These are phyloP conservation scores for Hypericum perforatum DNA, from an alignment of 345 rosid species.

Conservation along the genomic window DNA sequence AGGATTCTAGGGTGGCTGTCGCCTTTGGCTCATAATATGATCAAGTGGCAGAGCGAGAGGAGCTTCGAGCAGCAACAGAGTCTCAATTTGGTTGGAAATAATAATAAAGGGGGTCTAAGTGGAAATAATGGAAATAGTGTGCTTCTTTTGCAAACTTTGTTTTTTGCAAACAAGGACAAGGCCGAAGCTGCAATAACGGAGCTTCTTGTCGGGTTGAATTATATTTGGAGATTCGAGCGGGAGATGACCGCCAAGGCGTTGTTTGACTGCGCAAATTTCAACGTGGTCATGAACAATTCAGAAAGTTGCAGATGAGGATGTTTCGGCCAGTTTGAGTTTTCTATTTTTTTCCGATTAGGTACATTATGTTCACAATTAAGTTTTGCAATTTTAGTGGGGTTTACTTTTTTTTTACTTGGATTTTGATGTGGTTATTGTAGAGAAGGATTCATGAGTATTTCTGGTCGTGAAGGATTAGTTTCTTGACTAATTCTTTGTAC, in stretches of 20 bases:
- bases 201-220: constrained; percentile 87
- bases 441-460: too few relatives aligned
- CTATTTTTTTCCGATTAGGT: too few relatives aligned
- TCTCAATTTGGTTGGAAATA: constrained; percentile 23
- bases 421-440: too few relatives aligned
- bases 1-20: constrained; percentile 76
- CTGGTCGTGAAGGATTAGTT: too few relatives aligned
- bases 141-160: constrained; percentile 68
- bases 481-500: too few relatives aligned
- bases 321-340: too few relatives aligned
- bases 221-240: constrained; percentile 91
- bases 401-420: too few relatives aligned
- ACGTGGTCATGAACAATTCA: constrained; percentile 22
- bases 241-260: constrained; percentile 91
- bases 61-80: constrained; percentile 66
- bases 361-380: too few relatives aligned
- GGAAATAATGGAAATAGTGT: constrained; percentile 23
- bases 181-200: constrained; percentile 91
- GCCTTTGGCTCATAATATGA: constrained; percentile 91
- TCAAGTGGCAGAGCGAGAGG: constrained; percentile 93
- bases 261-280: constrained; percentile 45
- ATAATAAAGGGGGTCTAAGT: too few relatives aligned
- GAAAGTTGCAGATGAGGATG: constrained; percentile 26
- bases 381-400: too few relatives aligned
- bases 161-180: constrained; percentile 73